Base-by-base conservation (phyloP, 768 basidiomycete genomes). In the Calocera cornea region DNA sequence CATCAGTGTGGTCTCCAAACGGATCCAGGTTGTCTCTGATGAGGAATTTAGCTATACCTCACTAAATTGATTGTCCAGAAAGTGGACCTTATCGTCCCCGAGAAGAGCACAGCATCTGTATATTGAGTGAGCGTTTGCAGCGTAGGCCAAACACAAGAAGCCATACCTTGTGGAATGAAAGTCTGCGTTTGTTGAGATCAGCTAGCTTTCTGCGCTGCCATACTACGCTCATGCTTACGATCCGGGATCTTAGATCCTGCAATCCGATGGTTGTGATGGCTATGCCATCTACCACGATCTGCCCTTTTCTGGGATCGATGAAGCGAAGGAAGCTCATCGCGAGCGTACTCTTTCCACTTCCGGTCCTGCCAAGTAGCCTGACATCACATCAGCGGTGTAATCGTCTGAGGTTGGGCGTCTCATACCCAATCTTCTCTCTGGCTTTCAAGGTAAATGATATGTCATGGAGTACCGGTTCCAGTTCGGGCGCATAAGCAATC, bases 271-370 rank as follows among this genome's bases (percentile, higher is more conserved):
- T 86, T 0, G 87, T 87, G 65, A 93, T 91, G 72, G 95, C 92
- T 68, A 95, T 87, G 2, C 92, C 93, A 69, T 94, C 93, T 22
- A 95, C 86, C 54, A 89, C 34, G 64, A 97, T 92, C 27, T 81
- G 81, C 0, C 94, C 94, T 17, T 78, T 79, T 1, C 81, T 78
- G 0, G 93, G 91, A 73, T 95, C 92, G 19, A 87, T 87, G 72
- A 95, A 94, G 70, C 91, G 84, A 65, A 95, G 76, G 17, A 95
- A 79, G 72, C 88, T 88, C 89, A 90, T 91, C 0, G 90, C 90
- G 65, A 95, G 79, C 0, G 91, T 92, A 19, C 67, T 69, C 64
- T 73, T 72, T 19, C 86, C 86, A 67, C 87, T 89, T 2, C 88
- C 87, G 36, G 87, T 88, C 70, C 87, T 11, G 11, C 54, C 54